Percentiles rank a stretch among this genome's conserved stretches.
These are phyloP conservation scores for Oryza meridionalis DNA, from an alignment of 176 grass and related monocot species.

Conservation along the genomic window DNA sequence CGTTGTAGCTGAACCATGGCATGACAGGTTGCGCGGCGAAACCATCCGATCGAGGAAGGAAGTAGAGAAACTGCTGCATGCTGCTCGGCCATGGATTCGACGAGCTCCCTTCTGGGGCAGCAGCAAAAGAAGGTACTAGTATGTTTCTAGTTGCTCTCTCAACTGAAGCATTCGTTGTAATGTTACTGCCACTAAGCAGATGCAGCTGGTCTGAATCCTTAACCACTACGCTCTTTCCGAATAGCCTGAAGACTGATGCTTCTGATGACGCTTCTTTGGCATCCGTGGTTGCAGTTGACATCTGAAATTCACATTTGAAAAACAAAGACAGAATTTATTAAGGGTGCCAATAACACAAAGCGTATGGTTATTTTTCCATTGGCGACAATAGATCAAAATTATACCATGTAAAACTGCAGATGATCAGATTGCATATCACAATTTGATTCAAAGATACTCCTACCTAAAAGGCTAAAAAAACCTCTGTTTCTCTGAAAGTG, in stretches of 20 bases:
- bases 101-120: conserved; percentile 19
- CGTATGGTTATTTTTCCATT: neutral
- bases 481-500: neutral
- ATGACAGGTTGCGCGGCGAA: conserved; percentile 24
- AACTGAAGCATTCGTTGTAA: conserved; percentile 25
- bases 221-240: conserved; percentile 63
- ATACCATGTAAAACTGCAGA: neutral
- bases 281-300: neutral
- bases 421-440: neutral
- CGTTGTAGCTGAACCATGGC: conserved; percentile 49
- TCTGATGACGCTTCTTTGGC: conserved; percentile 49
- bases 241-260: conserved; percentile 61
- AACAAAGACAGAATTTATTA: conserved; percentile 3
- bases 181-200: neutral
- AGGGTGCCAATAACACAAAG: neutral
- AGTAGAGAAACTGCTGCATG: conserved; percentile 58
- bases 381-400: neutral
- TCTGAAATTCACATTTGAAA: conserved; percentile 40
- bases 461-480: neutral
- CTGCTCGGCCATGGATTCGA: conserved; percentile 46
- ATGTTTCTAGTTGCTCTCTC: neutral
- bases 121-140: neutral
- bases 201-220: conserved; percentile 17
- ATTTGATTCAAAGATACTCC: neutral
- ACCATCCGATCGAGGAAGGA: conserved; percentile 43